A percentile compares a stretch with the other conserved stretches of the same genome.
These are phyloP conservation scores for Cladosporium sp. DNA, from an alignment of 2,329 filamentous ascomycete genomes.

Conservation along the genomic window DNA sequence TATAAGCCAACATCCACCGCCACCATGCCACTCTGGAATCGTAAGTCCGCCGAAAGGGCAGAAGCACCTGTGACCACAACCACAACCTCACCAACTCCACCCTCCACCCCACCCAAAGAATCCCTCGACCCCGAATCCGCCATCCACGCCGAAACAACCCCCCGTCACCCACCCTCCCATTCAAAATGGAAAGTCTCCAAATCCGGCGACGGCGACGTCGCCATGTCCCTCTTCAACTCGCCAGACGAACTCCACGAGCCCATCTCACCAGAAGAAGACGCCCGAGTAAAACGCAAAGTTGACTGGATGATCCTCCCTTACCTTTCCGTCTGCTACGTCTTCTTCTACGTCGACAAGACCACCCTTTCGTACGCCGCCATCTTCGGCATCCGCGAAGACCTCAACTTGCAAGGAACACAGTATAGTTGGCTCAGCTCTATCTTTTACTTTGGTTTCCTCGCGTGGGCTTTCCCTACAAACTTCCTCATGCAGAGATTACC, in stretches of 20 bases:
- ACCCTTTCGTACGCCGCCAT: slow-evolving; percentile 61
- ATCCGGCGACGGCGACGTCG: slow-evolving; percentile 41
- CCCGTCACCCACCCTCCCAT: neutral
- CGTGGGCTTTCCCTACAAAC: slow-evolving; percentile 53
- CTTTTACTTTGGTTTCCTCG: slow-evolving; percentile 55
- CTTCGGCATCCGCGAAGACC: slow-evolving; percentile 58
- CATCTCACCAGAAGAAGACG: slow-evolving; percentile 45
- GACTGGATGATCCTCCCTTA: slow-evolving; percentile 57
- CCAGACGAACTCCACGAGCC: slow-evolving; percentile 40
- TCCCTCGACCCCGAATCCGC: slow-evolving; percentile 9
- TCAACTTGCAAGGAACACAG: slow-evolving; percentile 53
- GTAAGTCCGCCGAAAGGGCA: neutral
- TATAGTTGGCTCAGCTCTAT: slow-evolving; percentile 55
- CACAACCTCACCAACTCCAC: slow-evolving; percentile 16
- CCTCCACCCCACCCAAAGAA: slow-evolving; percentile 10
- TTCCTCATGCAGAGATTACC: slow-evolving; percentile 51
- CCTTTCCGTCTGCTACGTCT: slow-evolving; percentile 33
- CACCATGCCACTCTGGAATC: slow-evolving; percentile 6
- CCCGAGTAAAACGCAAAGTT: slow-evolving; percentile 51
- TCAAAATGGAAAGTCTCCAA: slow-evolving; percentile 26
- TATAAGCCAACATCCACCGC: neutral
- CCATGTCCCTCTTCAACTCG: slow-evolving; percentile 48
- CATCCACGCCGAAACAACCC: slow-evolving; percentile 15
- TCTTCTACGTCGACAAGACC: slow-evolving; percentile 45
- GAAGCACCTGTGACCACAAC: neutral